A percentile compares a stretch with the other conserved stretches of the same genome.
These are phyloP conservation scores for Cochliopodium minus DNA, from an alignment of 208 protist genomes.

Conservation along the genomic window DNA sequence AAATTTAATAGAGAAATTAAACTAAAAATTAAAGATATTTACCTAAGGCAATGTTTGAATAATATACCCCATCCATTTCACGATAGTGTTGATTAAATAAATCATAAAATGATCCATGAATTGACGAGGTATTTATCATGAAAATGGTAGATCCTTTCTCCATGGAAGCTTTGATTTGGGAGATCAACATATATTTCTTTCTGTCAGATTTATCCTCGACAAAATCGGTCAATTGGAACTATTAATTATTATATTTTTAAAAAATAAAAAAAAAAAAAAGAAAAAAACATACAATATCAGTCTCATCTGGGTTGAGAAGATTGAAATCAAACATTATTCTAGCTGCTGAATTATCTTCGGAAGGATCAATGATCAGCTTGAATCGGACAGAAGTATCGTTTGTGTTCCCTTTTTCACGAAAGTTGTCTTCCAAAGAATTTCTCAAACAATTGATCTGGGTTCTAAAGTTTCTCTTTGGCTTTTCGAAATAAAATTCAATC, in stretches of 20 bases:
- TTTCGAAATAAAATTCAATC: too few relatives aligned
- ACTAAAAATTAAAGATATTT: too few relatives aligned
- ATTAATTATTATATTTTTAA: too few relatives aligned
- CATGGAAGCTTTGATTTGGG: constrained; percentile 22
- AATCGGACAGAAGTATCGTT: constrained; percentile 23
- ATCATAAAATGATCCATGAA: constrained; percentile 30
- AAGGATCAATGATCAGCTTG: constrained; percentile 31
- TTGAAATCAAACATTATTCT: constrained; percentile 3
- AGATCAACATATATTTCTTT: constrained; percentile 4
- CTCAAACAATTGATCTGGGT: background rate
- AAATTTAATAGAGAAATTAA: too few relatives aligned
- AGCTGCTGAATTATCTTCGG: constrained; percentile 19
- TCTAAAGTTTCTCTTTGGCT: background rate
- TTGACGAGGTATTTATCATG: constrained; percentile 20
- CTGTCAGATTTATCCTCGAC: constrained; percentile 12
- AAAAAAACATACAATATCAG: constrained; percentile 13
- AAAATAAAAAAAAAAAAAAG: too few relatives aligned
- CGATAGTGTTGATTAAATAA: constrained; percentile 34
- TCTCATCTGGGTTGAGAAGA: constrained; percentile 5
- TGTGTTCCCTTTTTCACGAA: constrained; percentile 17
- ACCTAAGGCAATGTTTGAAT: constrained; percentile 23
- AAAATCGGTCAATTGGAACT: too few relatives aligned
- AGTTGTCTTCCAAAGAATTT: constrained; percentile 13
- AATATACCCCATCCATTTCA: background rate
- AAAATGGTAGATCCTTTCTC: constrained; percentile 21